Evolutionary conservation across 176 grass and related monocot genomes (phyloP), one percentile per base, ranked within the genome.

Genomic region (Bromus sterilis): DNA sequence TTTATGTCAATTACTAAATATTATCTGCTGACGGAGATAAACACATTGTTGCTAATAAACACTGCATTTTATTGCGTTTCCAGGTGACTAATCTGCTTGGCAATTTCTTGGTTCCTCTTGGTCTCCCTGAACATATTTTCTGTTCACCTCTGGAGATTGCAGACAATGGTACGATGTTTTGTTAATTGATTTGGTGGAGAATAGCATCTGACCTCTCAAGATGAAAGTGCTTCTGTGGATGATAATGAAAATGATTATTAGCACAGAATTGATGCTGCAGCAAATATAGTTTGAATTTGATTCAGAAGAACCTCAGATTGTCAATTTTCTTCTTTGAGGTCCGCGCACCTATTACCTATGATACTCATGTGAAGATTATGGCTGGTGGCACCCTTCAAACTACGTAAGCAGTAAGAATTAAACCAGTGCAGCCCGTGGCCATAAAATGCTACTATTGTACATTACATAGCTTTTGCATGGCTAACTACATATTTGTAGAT

Each of bases 11-110:
- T n/a, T 41, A 37, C 34, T 79, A 23, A 53, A 42, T 86, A 23
- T 41, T n/a, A 69, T 26, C 8, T 53, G n/a, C n/a, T n/a, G n/a
- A n/a, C n/a, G n/a, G n/a, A n/a, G n/a, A n/a, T n/a, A n/a, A n/a
- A n/a, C n/a, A n/a, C n/a, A n/a, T n/a, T n/a, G n/a, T n/a, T n/a
- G n/a, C n/a, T n/a, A n/a, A n/a, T n/a, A n/a, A 62, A 26, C 76
- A n/a, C 74, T 70, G 9, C 24, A 60, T 86, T 83, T 61, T 42
- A 3, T 65, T 87, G 58, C 65, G 42, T 71, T 93, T 84, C 66
- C 90, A 98, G 92, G 90, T 88, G 34, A 93, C 86, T 48, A 94
- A 94, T 87, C 84, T 91, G 64, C 86, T 89, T 56, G 84, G 92
- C 95, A 91, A 46, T 84, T 95, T 81, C 82, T 93, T 79, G 78